Evolutionary conservation across 1,139 yeast genomes (phyloP).

Genomic region (Wickerhamomyces sp.): DNA sequence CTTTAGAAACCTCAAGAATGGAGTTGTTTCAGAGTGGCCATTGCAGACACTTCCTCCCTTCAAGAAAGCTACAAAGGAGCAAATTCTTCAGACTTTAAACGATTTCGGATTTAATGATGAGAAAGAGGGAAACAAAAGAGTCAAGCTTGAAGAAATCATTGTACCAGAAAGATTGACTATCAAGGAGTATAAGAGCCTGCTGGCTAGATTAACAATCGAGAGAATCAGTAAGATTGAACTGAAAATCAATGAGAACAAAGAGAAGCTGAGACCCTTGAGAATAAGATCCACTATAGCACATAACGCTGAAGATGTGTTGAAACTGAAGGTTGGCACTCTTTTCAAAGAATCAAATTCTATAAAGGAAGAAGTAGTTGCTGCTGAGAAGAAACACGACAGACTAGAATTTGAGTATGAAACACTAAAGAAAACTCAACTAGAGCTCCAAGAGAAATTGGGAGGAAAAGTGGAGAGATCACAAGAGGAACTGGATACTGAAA

Average conservation of each 20-base stretch:
- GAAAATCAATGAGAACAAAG: conserved; percentile 25
- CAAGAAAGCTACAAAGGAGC: conserved; percentile 5
- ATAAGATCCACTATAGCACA: conserved; percentile 47
- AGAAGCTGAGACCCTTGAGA: conserved; percentile 32
- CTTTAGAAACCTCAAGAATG: conserved; percentile 14
- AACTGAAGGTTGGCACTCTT: conserved; percentile 41
- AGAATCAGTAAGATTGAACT: conserved; percentile 33
- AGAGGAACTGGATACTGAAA: conserved; percentile 27
- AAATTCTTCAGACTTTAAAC: conserved; percentile 10
- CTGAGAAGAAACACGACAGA: conserved; percentile 44
- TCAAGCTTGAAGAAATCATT: conserved; percentile 9
- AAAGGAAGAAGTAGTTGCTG: conserved; percentile 44
- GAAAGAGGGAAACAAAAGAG: conserved; percentile 6
- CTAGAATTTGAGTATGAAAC: conserved; percentile 33
- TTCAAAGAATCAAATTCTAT: conserved; percentile 43
- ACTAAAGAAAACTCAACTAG: conserved; percentile 17
- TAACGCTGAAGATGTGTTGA: conserved; percentile 39
- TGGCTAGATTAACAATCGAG: conserved; percentile 38
- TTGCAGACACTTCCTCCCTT: conserved; percentile 16
- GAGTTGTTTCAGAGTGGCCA: conserved; percentile 8
- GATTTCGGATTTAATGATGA: background rate
- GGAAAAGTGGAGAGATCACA: conserved; percentile 14
- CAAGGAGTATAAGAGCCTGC: conserved; percentile 34
- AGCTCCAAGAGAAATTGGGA: conserved; percentile 16
- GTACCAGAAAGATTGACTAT: conserved; percentile 25